A percentile compares a stretch with the other conserved stretches of the same genome.
phyloP scores from a whole-genome alignment of 768 basidiomycete genomes.

The Boletus bicolor region DNA sequence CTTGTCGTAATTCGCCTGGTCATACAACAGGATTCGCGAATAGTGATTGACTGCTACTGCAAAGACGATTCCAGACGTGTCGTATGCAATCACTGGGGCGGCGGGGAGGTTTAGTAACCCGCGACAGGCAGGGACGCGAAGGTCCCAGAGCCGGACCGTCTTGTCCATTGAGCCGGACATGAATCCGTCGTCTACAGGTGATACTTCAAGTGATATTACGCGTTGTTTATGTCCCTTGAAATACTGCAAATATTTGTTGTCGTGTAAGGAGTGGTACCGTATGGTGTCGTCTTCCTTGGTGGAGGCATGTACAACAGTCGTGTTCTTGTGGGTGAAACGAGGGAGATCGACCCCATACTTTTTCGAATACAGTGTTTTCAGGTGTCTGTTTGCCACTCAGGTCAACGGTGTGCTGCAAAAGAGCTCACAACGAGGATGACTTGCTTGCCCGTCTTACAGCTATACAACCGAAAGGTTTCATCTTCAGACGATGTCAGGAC shows the following conservation, averaged over 20 bases:
- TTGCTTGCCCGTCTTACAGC: constrained; percentile 89
- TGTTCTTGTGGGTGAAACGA: constrained; percentile 89
- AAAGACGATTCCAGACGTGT: constrained; percentile 78
- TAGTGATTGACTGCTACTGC: constrained; percentile 83
- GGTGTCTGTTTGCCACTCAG: constrained; percentile 45
- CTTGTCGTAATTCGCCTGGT: constrained; percentile 83
- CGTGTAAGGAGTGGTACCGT: constrained; percentile 91
- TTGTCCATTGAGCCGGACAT: constrained; percentile 93
- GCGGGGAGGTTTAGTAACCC: constrained; percentile 76
- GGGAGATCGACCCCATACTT: constrained; percentile 97
- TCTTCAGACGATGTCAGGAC: constrained; percentile 88
- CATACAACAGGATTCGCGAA: constrained; percentile 81
- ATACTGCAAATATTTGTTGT: constrained; percentile 95
- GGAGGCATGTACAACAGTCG: constrained; percentile 82
- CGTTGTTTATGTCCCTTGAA: constrained; percentile 91
- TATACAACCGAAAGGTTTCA: constrained; percentile 88
- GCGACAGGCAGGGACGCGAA: constrained; percentile 73
- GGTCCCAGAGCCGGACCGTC: constrained; percentile 95
- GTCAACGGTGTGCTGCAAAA: constrained; percentile 26
- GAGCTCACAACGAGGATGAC: constrained; percentile 39
- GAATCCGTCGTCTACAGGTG: constrained; percentile 91
- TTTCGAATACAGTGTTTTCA: constrained; percentile 83
- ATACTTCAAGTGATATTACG: constrained; percentile 88
- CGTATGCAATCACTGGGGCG: constrained; percentile 79
- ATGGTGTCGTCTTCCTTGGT: constrained; percentile 95